These are phyloP conservation scores for Sclerotinia minor DNA, from an alignment of 2,329 filamentous ascomycete species.

Conservation along the genomic window DNA sequence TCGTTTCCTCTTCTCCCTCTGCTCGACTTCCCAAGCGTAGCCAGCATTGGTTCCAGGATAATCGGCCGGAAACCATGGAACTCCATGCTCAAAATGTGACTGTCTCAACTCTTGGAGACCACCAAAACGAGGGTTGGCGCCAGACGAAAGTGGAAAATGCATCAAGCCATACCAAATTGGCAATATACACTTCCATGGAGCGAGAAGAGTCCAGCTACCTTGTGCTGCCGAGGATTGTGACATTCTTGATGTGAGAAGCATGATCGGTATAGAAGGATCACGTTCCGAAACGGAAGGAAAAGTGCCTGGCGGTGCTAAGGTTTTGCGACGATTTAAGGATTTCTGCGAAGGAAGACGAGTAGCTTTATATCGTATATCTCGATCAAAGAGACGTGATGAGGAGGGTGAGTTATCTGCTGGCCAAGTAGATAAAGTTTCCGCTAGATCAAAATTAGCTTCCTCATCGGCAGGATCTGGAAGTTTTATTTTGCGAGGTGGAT, in stretches of 20 bases:
- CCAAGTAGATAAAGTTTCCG: constrained; percentile 67
- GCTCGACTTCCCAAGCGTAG: constrained; percentile 70
- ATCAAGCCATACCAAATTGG: constrained; percentile 85
- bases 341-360: constrained; percentile 72
- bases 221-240: constrained; percentile 52
- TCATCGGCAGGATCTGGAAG: constrained; percentile 44
- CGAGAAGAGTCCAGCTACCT: constrained; percentile 77
- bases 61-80: constrained; percentile 85
- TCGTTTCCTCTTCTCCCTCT: constrained; percentile 58
- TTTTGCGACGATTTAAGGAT: constrained; percentile 75
- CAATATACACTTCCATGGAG: constrained; percentile 87
- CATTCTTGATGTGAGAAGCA: constrained; percentile 64
- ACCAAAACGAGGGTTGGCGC: constrained; percentile 78
- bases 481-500: constrained; percentile 65
- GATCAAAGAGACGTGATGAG: constrained; percentile 64
- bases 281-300: constrained; percentile 56
- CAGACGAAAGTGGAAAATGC: constrained; percentile 76
- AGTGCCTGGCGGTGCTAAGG: constrained; percentile 61
- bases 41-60: constrained; percentile 78
- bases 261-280: constrained; percentile 77
- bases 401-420: constrained; percentile 56
- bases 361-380: constrained; percentile 63
- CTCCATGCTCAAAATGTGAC: constrained; percentile 74
- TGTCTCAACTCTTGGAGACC: constrained; percentile 79
- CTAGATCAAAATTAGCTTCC: constrained; percentile 46